Percentiles rank a stretch among this genome's conserved stretches.
Conservation (phyloP, 352 stramenopile species). For the Peronospora destructor region DNA sequence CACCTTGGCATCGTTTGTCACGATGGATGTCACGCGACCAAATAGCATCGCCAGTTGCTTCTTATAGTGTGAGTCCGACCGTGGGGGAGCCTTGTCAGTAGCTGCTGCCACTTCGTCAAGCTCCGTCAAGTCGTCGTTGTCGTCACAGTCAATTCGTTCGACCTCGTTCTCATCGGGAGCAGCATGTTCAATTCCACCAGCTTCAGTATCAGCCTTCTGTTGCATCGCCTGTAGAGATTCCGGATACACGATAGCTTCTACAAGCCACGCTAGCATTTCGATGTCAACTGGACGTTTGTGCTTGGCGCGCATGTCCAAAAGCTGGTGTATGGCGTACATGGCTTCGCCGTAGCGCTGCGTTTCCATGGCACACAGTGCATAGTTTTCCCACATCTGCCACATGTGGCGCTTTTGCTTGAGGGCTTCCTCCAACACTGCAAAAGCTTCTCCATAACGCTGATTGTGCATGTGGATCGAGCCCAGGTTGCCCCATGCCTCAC, state of each 20-base stretch:
- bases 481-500: conserved; percentile 93
- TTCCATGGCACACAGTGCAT: conserved; percentile 70
- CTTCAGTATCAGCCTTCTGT: conserved; percentile 29
- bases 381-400: conserved; percentile 93
- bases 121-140: conserved; percentile 44
- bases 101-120: conserved; percentile 41
- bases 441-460: conserved; percentile 67
- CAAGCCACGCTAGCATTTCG: conserved; percentile 75
- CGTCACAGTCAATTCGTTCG: conserved; percentile 25
- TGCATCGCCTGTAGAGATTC: conserved; percentile 40
- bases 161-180: conserved; percentile 26
- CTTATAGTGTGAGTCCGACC: conserved; percentile 58
- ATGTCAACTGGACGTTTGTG: conserved; percentile 72
- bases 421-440: conserved; percentile 76
- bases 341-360: conserved; percentile 63
- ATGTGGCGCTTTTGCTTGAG: conserved; percentile 88
- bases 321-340: conserved; percentile 81
- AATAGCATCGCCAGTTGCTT: conserved; percentile 74
- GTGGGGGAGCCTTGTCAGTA: conserved; percentile 41
- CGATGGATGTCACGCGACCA: conserved; percentile 66
- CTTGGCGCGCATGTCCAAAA: conserved; percentile 72
- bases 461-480: conserved; percentile 89
- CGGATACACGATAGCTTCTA: conserved; percentile 70
- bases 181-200: conserved; percentile 15
- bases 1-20: conserved; percentile 71